Evolutionary conservation across 345 rosid genomes (phyloP).

Genomic region (Lenwebbia sp.): DNA sequence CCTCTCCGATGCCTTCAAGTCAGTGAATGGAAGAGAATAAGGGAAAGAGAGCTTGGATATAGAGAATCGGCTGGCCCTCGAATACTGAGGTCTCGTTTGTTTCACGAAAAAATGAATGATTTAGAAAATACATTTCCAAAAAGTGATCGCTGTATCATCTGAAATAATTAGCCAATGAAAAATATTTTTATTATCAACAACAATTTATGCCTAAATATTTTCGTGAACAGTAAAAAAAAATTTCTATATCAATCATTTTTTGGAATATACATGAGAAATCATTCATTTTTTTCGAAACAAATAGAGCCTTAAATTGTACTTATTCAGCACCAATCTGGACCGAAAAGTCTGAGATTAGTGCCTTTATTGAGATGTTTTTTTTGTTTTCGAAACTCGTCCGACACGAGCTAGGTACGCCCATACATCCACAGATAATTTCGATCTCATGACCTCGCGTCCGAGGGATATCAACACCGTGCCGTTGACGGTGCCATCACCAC

Average conservation of each 20-base stretch:
- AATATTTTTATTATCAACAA: neutral
- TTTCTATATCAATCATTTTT: neutral
- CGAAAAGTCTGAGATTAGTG: rapidly evolving
- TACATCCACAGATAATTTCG: neutral
- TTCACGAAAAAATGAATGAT: rapidly evolving
- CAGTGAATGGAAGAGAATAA: neutral
- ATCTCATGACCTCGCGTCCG: neutral
- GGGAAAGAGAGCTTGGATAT: neutral
- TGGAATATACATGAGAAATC: neutral
- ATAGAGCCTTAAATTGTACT: neutral
- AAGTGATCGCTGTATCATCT: rapidly evolving
- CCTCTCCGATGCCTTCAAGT: neutral
- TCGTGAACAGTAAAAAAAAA: rapidly evolving
- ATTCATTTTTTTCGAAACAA: neutral
- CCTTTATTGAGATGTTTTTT: too few species aligned
- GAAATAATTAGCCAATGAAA: neutral
- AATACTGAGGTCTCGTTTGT: neutral
- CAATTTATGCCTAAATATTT: neutral
- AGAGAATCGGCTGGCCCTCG: neutral
- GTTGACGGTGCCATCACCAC: rapidly evolving
- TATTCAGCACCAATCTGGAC: neutral
- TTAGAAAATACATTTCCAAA: neutral
- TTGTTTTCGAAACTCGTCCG: neutral
- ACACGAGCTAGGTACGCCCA: neutral
- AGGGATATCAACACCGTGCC: neutral